Evolutionary conservation across 495 filamentous ascomycete genomes (phyloP).

Genomic region (Cladorrhinum samala): DNA sequence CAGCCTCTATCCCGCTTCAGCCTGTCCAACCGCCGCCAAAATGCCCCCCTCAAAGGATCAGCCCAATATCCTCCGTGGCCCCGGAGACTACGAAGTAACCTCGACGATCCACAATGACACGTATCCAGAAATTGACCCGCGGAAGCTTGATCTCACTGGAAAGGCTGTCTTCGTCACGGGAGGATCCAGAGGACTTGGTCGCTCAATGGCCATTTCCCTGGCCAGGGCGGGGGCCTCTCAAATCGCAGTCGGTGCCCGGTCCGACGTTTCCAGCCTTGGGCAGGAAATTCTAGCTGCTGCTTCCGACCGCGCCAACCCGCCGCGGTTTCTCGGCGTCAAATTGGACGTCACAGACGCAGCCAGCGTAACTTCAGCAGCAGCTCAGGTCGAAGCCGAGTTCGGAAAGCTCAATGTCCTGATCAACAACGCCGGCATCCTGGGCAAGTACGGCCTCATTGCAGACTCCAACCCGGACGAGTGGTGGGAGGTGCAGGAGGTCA

Average conservation of each 20-base stretch:
- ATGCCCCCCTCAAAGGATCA: no score
- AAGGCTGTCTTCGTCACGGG: conserved; percentile 3
- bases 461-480: conserved; percentile 4
- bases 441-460: not conserved
- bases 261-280: not conserved
- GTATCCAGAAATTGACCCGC: not conserved
- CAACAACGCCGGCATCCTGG: not conserved
- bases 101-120: not conserved
- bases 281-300: not conserved
- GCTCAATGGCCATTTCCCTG: not conserved
- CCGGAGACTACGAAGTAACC: no score
- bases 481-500: conserved; percentile 28
- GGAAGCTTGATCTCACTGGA: not conserved
- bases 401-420: not conserved
- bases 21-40: no score
- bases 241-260: not conserved
- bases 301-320: not conserved
- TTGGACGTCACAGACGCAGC: not conserved
- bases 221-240: not conserved
- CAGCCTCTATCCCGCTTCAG: no score
- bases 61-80: no score
- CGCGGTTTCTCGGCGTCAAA: not conserved
- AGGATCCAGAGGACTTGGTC: not conserved
- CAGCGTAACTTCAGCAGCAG: not conserved
- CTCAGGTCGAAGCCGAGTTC: not conserved